Conservation (phyloP, 768 basidiomycete species). For the Hygrocybe punicea region DNA sequence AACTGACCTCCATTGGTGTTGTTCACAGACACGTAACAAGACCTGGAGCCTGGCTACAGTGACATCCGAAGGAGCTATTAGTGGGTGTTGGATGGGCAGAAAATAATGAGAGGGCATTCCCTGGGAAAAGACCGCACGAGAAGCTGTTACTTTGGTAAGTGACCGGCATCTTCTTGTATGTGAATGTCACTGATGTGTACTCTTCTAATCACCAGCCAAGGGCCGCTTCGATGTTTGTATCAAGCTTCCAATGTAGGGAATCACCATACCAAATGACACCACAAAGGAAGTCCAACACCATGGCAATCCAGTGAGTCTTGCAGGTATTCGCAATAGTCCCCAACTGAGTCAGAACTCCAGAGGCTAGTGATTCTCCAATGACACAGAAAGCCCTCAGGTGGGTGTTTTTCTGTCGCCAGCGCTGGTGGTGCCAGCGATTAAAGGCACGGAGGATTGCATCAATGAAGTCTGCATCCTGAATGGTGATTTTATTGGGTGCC, state of each 20-base stretch:
- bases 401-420: neutral
- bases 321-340: conserved; percentile 13
- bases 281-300: conserved; percentile 16
- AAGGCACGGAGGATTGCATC: neutral
- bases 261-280: conserved; percentile 16
- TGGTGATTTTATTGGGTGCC: neutral
- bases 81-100: neutral
- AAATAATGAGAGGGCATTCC: conserved; percentile 16
- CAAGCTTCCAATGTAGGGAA: conserved; percentile 11
- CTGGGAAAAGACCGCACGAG: conserved; percentile 21
- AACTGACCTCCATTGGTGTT: conserved; percentile 5
- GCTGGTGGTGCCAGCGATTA: neutral
- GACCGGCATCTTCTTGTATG: conserved; percentile 8
- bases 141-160: conserved; percentile 15
- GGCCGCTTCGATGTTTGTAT: conserved; percentile 5
- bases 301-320: conserved; percentile 15
- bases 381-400: neutral
- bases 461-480: conserved; percentile 8
- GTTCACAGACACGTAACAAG: conserved; percentile 8
- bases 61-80: neutral
- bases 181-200: conserved; percentile 14
- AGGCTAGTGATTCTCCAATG: neutral
- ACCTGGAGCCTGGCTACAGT: conserved; percentile 12
- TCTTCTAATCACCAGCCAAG: conserved; percentile 20
- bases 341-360: conserved; percentile 6